Base-by-base conservation (phyloP, 2,329 filamentous ascomycete genomes). In the Fusarium illudens region DNA sequence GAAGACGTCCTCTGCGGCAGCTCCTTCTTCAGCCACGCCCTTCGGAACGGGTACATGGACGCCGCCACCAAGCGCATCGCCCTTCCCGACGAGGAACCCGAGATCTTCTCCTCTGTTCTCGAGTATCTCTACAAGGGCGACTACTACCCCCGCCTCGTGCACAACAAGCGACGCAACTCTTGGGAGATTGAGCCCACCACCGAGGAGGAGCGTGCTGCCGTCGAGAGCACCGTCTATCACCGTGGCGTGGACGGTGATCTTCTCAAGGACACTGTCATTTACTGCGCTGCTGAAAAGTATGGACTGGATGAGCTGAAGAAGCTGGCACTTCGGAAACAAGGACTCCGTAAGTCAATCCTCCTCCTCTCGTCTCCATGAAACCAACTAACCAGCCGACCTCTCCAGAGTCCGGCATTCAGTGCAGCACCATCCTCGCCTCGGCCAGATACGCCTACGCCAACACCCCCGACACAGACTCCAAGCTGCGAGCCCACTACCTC, bases 121-220 rank as follows among this genome's bases (percentile, higher is more conserved):
- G 94, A 97, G 77, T 97, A 91, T 72, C 88, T 97, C 59, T 96
- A 96, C 86, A 96, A 96, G 81, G 94, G 94, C 68, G 94, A 97
- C 79, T 97, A 97, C 82, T 94, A 90, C 72, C 94, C 94, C 4
- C 90, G 91, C 17, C 85, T 97, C 22, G 81, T 93, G 59, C 93
- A 93, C 80, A 93, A 95, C 81, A 93, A 94, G 83, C 89, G 90
- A 67, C 87, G 88, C 58, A 89, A 93, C 78, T 90, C 88, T 54
- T 97, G 92, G 90, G 90, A 92, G 76, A 83, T 97, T n/a, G 93
- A 96, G 78, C 87, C 88, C 51, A 78, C 80, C 1, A 75, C 76
- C 15, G 83, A 80, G 8, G 82, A 84, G 61, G 76, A 84, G 67
- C 79, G 81, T 22, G 79, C 69, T 30, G 77, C 80, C 20, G 79